Evolutionary conservation across 495 filamentous ascomycete species (phyloP).

Genomic region (Durotheca rogersii): DNA sequence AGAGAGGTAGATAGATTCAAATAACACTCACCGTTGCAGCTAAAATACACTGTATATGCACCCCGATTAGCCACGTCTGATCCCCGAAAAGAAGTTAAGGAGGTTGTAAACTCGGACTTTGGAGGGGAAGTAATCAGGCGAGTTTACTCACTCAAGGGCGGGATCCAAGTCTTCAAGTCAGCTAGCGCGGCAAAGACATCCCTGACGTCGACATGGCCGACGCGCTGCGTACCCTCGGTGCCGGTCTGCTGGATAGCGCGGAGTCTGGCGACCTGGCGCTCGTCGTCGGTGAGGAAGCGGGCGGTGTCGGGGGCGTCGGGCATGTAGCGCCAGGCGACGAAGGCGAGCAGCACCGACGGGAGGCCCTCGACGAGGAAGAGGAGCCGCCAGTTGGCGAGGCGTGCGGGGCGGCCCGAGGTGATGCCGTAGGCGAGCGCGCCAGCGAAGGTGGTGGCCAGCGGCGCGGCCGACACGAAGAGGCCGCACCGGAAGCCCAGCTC

Average conservation of each 20-base stretch:
- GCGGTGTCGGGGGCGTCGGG: conserved; percentile 72
- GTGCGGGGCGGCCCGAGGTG: conserved; percentile 62
- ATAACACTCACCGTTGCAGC: conserved; percentile 47
- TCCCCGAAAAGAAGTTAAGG: too few relatives aligned
- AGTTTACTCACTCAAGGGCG: conserved; percentile 32
- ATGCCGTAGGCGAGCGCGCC: conserved; percentile 83
- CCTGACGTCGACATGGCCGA: conserved; percentile 56
- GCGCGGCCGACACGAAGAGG: conserved; percentile 74
- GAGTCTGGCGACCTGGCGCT: conserved; percentile 66
- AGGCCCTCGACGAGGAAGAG: conserved; percentile 83
- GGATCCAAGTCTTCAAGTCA: conserved; percentile 59
- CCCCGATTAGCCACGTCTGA: conserved; percentile 1
- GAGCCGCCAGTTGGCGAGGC: conserved; percentile 72
- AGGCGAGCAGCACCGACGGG: conserved; percentile 66
- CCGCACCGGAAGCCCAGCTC: conserved; percentile 77
- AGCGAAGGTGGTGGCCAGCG: conserved; percentile 79
- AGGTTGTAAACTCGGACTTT: too few relatives aligned
- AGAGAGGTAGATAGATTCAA: too few relatives aligned
- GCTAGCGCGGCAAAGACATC: conserved; percentile 59
- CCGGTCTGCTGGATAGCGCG: conserved; percentile 65
- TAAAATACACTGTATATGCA: conserved; percentile 49
- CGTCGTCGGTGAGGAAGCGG: conserved; percentile 66
- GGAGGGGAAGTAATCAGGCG: too few relatives aligned
- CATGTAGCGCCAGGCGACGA: conserved; percentile 65
- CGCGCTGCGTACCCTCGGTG: conserved; percentile 43